Percentiles rank a stretch among this genome's conserved stretches.
Evolutionary conservation across 2,329 filamentous ascomycete species (phyloP).

Genomic region (Ceratocystis harringtonii): DNA sequence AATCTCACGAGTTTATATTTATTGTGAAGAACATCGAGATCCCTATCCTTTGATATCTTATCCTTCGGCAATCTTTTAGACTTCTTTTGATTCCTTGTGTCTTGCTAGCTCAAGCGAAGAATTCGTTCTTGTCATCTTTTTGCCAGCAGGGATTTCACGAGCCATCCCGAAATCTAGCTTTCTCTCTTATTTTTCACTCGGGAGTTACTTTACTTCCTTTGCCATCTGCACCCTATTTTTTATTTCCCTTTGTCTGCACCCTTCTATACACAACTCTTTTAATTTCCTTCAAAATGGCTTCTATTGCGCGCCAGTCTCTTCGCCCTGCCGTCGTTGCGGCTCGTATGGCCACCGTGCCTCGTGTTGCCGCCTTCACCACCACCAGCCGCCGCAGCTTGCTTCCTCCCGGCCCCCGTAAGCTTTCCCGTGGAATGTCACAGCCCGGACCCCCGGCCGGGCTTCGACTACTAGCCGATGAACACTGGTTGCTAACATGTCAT

Average conservation of each 20-base stretch:
- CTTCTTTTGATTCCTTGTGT: not conserved
- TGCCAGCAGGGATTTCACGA: slow-evolving; percentile 1
- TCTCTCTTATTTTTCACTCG: not conserved
- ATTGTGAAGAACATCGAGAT: not conserved
- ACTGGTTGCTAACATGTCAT: slow-evolving; percentile 29
- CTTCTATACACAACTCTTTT: not conserved
- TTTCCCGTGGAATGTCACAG: not conserved
- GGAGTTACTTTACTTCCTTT: not conserved
- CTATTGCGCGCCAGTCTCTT: slow-evolving; percentile 39
- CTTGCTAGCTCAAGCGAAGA: not conserved
- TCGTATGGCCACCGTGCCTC: slow-evolving; percentile 22
- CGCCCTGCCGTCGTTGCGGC: slow-evolving; percentile 28
- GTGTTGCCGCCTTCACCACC: slow-evolving; percentile 74
- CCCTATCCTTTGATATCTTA: not conserved
- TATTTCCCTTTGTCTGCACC: not conserved
- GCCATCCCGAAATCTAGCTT: slow-evolving; percentile 1
- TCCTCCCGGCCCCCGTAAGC: slow-evolving; percentile 70
- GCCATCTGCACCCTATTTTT: not conserved
- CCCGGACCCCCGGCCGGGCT: not conserved
- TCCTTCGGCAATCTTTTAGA: too few relatives aligned
- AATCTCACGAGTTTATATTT: not conserved
- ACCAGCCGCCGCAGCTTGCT: slow-evolving; percentile 61
- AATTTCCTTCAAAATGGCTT: slow-evolving; percentile 34
- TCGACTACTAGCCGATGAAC: not conserved
- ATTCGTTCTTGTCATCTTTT: not conserved